These are phyloP conservation scores for Solanum habrochaites DNA, from an alignment of 257 asterid species.

Conservation along the genomic window DNA sequence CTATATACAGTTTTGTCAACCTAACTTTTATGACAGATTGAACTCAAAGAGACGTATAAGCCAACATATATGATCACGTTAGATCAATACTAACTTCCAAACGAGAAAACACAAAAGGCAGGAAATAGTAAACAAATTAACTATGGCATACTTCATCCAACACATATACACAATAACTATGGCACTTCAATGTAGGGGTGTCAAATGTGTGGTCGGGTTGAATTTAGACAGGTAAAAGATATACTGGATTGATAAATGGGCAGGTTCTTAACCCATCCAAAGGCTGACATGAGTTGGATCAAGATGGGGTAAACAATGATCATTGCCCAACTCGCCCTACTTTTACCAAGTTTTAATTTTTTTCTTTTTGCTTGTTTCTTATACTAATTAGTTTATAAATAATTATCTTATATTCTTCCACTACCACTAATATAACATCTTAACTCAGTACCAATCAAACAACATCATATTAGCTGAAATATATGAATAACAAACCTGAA, in stretches of 20 bases:
- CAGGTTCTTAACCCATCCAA: background rate
- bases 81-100: background rate
- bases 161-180: background rate
- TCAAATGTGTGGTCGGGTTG: background rate
- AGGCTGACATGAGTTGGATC: background rate
- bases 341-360: background rate
- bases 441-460: background rate
- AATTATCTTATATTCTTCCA: background rate
- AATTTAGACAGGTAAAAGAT: background rate
- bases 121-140: background rate
- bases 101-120: background rate
- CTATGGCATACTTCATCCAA: background rate
- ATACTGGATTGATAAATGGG: background rate
- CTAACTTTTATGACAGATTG: background rate
- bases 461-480: background rate
- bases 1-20: background rate
- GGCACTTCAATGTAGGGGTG: background rate
- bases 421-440: background rate
- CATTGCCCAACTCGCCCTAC: background rate
- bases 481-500: constrained; percentile 40
- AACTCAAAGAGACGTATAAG: background rate
- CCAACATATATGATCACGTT: background rate
- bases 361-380: background rate
- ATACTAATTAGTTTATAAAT: background rate
- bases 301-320: background rate